These are phyloP conservation scores for Coemansia brasiliensis DNA, from an alignment of 192 early-diverging fungal genomes.

Conservation along the genomic window DNA sequence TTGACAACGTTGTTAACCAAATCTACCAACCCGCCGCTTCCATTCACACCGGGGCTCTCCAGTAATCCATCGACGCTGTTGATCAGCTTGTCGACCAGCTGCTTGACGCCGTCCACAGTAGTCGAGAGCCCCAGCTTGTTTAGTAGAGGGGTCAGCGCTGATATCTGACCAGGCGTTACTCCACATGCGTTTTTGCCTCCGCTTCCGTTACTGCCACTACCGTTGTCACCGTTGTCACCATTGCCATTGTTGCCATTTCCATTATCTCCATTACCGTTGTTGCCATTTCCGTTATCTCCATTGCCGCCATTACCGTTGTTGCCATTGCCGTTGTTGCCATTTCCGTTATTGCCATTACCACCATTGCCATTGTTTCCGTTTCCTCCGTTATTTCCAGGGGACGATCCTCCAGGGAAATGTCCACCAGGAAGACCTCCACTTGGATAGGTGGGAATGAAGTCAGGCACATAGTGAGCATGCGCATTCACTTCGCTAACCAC, in stretches of 20 bases:
- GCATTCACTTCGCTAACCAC: slow-evolving; percentile 6
- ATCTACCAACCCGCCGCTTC: slow-evolving; percentile 30
- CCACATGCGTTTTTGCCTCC: slow-evolving; percentile 32
- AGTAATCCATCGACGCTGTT: slow-evolving; percentile 32
- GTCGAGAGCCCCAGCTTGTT: slow-evolving; percentile 44
- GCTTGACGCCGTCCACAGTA: slow-evolving; percentile 48
- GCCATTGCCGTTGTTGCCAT: background rate
- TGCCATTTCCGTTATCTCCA: background rate
- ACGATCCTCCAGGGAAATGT: background rate
- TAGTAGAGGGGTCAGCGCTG: slow-evolving; percentile 47
- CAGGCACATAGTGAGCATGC: background rate
- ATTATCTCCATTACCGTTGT: background rate
- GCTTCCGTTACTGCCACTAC: slow-evolving; percentile 5
- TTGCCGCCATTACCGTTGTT: background rate
- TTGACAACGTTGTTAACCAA: slow-evolving; percentile 44
- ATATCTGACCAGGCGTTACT: slow-evolving; percentile 39
- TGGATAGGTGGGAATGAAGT: background rate
- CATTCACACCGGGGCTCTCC: slow-evolving; percentile 31
- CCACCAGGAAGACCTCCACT: slow-evolving; percentile 5
- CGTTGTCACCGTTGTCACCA: background rate
- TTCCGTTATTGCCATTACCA: background rate
- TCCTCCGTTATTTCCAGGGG: slow-evolving; percentile 8
- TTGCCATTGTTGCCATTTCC: background rate
- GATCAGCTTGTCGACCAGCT: slow-evolving; percentile 42
- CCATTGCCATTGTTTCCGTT: slow-evolving; percentile 3